Percentiles rank a stretch among this genome's conserved stretches.
Evolutionary conservation across 2,329 filamentous ascomycete species (phyloP).

Genomic region (Neoarthrinium moseri): DNA sequence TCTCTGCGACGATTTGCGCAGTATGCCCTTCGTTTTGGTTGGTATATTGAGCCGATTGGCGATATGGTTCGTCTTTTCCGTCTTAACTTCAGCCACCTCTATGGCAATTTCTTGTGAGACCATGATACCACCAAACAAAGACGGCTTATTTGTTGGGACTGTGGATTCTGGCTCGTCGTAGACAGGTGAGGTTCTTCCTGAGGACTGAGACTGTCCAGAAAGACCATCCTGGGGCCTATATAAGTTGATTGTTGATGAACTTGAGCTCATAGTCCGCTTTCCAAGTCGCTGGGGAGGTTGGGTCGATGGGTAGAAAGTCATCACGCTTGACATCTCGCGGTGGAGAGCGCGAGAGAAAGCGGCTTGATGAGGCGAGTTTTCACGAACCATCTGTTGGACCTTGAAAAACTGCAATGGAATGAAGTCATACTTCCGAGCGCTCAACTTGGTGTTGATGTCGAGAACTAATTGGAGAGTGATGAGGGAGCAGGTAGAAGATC

Average conservation of each 20-base stretch:
- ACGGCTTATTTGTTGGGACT: not conserved
- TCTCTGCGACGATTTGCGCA: not conserved
- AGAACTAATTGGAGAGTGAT: not conserved
- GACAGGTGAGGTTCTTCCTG: not conserved
- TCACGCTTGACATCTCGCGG: not conserved
- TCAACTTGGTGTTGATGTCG: not conserved
- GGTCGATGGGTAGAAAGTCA: not conserved
- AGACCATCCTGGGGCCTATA: not conserved
- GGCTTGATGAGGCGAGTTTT: constrained; percentile 1
- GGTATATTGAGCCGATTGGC: not conserved
- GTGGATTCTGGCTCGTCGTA: not conserved
- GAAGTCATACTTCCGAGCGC: not conserved
- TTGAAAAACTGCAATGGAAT: constrained; percentile 1
- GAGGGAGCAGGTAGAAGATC: not conserved
- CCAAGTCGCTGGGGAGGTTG: not conserved
- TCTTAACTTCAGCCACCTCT: not conserved
- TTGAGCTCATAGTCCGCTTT: not conserved
- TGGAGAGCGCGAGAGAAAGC: not conserved
- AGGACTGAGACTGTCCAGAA: not conserved
- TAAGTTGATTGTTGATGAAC: not conserved
- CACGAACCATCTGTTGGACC: not conserved
- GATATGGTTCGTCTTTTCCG: not conserved
- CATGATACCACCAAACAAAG: constrained; percentile 1
- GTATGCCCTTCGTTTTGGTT: not conserved
- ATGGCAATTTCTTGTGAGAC: constrained; percentile 1